Evolutionary conservation across 768 basidiomycete genomes (phyloP).

Genomic region (Mycena polygramma): DNA sequence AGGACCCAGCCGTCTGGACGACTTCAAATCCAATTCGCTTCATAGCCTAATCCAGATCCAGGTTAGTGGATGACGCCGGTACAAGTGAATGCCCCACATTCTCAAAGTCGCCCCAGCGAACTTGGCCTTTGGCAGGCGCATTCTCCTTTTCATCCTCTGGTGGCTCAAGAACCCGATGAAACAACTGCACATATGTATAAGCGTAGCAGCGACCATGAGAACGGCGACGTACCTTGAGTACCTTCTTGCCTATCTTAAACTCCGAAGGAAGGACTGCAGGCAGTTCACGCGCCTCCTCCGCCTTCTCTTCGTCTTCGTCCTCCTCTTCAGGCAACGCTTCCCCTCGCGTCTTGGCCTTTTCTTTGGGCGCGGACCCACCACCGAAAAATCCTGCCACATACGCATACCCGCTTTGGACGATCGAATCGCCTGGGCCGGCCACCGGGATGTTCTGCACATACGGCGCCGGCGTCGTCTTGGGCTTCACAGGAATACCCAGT

Average conservation of each 20-base stretch:
- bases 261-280: constrained; percentile 30
- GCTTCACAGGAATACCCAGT: constrained; percentile 9
- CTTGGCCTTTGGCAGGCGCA: constrained; percentile 34
- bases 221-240: constrained; percentile 39
- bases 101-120: constrained; percentile 42
- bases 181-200: constrained; percentile 18
- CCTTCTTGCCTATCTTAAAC: constrained; percentile 38
- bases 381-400: constrained; percentile 4
- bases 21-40: constrained; percentile 38
- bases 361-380: constrained; percentile 7
- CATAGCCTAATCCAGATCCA: constrained; percentile 30
- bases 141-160: constrained; percentile 20
- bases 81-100: constrained; percentile 8
- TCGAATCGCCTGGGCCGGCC: constrained; percentile 23
- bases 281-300: neutral
- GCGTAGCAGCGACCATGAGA: no score
- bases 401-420: constrained; percentile 26
- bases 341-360: constrained; percentile 35
- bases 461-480: constrained; percentile 12
- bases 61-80: neutral
- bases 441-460: constrained; percentile 30
- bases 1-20: constrained; percentile 37
- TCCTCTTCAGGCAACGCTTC: constrained; percentile 1
- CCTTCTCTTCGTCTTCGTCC: neutral
- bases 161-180: constrained; percentile 36